phyloP scores from a whole-genome alignment of 805 yeast genomes.

The Monosporozyma siamensis region DNA sequence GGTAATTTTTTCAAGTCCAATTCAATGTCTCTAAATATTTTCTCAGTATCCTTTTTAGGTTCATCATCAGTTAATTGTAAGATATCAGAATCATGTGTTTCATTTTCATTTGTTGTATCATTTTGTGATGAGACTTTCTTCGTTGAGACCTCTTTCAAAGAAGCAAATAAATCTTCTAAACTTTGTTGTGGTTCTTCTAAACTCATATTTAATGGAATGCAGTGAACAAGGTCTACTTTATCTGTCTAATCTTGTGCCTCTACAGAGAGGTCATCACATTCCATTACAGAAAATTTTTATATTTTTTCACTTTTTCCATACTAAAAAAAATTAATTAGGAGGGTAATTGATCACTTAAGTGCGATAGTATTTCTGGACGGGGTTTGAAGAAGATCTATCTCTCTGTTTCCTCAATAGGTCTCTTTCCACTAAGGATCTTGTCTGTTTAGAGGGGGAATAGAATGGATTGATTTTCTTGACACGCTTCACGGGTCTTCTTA shows the following conservation, averaged over 20 bases:
- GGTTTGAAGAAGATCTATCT: too few relatives aligned
- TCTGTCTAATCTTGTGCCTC: too few relatives aligned
- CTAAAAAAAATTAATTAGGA: too few relatives aligned
- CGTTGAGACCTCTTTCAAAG: background rate
- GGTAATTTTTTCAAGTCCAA: constrained; percentile 22
- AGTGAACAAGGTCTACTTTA: too few relatives aligned
- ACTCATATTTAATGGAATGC: background rate
- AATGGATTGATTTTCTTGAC: constrained; percentile 8
- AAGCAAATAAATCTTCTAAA: constrained; percentile 3
- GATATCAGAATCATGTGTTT: constrained; percentile 7
- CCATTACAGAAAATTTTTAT: too few relatives aligned
- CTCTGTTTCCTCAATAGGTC: background rate
- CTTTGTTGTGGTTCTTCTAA: background rate
- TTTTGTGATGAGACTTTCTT: background rate
- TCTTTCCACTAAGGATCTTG: constrained; percentile 1
- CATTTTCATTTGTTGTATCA: background rate
- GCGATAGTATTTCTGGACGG: too few relatives aligned
- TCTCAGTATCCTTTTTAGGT: constrained; percentile 13
- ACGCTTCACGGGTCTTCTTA: background rate
- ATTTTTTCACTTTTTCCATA: too few relatives aligned
- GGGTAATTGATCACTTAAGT: too few relatives aligned
- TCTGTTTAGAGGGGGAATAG: constrained; percentile 7
- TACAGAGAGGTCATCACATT: too few relatives aligned
- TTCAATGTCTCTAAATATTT: constrained; percentile 24
- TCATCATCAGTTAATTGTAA: constrained; percentile 10